These are phyloP conservation scores for Arthrobotrys sphaeroides DNA, from an alignment of 2,329 filamentous ascomycete genomes.

Conservation along the genomic window DNA sequence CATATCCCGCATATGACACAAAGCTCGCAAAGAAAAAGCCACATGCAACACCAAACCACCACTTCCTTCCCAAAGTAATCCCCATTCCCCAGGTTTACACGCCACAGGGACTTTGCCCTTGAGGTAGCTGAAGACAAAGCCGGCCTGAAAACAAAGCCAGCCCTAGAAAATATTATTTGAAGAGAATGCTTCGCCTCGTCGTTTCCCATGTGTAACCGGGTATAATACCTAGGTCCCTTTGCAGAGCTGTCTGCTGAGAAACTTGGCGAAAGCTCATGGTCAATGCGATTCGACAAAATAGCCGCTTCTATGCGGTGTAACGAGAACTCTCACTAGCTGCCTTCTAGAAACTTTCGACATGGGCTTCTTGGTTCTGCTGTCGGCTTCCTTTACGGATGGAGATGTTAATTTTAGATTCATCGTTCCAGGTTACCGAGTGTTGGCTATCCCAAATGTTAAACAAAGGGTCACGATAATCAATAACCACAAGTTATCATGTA, in stretches of 20 bases:
- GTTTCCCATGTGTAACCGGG: background rate
- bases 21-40: background rate
- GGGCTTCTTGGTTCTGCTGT: no score
- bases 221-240: background rate
- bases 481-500: no score
- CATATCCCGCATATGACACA: background rate
- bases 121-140: background rate
- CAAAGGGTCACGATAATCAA: no score
- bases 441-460: no score
- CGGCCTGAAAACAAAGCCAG: background rate
- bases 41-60: background rate
- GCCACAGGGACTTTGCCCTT: background rate
- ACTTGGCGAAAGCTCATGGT: background rate
- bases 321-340: background rate
- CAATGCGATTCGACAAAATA: background rate
- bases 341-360: no score
- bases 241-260: no score
- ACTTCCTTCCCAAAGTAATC: background rate
- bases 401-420: background rate
- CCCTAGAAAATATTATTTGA: no score
- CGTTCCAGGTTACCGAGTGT: background rate
- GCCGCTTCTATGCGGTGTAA: constrained; percentile 4
- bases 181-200: background rate
- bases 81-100: background rate
- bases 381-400: no score